A percentile compares a stretch with the other conserved stretches of the same genome.
Conservation (phyloP, 2,329 filamentous ascomycete species). For the Phoma sp. region DNA sequence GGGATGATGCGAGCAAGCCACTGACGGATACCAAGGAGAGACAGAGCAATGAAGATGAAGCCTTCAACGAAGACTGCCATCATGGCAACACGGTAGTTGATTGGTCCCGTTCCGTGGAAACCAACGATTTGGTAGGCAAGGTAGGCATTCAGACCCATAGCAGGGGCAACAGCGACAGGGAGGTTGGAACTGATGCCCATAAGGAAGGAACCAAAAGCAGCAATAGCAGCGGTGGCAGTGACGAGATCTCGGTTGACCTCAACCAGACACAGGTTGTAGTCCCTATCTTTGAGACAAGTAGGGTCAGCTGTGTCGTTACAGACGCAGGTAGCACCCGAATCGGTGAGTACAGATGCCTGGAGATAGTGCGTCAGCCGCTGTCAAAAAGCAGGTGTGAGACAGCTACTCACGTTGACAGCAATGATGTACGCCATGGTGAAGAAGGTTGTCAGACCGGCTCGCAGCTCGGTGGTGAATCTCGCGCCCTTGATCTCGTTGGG, state of each 20-base stretch:
- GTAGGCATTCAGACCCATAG: constrained; percentile 88
- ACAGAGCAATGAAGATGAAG: constrained; percentile 81
- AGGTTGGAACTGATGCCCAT: constrained; percentile 85
- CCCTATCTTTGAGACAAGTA: constrained; percentile 61
- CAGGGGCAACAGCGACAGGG: constrained; percentile 74
- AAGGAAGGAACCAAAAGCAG: constrained; percentile 77
- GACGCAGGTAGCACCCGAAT: constrained; percentile 77
- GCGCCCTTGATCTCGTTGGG: constrained; percentile 74
- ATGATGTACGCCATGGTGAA: constrained; percentile 65
- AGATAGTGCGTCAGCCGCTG: constrained; percentile 12
- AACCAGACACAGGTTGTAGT: constrained; percentile 68
- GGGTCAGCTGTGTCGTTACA: constrained; percentile 62
- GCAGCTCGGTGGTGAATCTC: constrained; percentile 81
- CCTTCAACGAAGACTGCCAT: constrained; percentile 91
- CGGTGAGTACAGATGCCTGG: constrained; percentile 67
- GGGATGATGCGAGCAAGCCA: constrained; percentile 71
- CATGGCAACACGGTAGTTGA: constrained; percentile 71
- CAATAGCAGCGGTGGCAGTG: constrained; percentile 83
- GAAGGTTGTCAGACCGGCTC: constrained; percentile 78
- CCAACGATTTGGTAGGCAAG: constrained; percentile 85
- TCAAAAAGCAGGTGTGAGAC: constrained; percentile 40
- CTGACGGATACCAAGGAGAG: constrained; percentile 73
- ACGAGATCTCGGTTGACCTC: constrained; percentile 78
- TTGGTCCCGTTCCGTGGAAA: constrained; percentile 74
- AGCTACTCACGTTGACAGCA: constrained; percentile 59